These are phyloP conservation scores for Metschnikowia amazonensis DNA, from an alignment of 805 yeast genomes.

Conservation along the genomic window DNA sequence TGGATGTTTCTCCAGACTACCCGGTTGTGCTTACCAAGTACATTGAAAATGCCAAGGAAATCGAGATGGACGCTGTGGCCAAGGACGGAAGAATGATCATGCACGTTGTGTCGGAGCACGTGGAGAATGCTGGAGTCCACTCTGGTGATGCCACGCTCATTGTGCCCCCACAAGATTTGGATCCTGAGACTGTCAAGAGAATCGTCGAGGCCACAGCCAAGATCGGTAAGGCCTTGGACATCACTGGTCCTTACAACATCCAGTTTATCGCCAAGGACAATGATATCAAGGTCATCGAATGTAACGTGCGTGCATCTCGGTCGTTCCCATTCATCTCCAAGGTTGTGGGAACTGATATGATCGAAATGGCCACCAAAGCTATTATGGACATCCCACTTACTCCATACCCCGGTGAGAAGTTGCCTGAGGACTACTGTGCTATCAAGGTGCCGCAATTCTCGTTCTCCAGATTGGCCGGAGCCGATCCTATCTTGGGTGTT, in stretches of 20 bases:
- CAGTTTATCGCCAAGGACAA: conserved; percentile 95
- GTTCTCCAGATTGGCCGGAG: conserved; percentile 94
- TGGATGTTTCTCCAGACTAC: conserved; percentile 94
- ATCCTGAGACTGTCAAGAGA: conserved; percentile 84
- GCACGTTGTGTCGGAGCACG: conserved; percentile 98
- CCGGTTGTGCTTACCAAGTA: conserved; percentile 97
- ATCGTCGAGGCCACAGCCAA: conserved; percentile 95
- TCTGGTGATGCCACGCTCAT: conserved; percentile 98
- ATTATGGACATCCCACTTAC: conserved; percentile 81
- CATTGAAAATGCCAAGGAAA: conserved; percentile 95
- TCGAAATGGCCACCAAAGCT: conserved; percentile 96
- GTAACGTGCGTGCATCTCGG: conserved; percentile 99
- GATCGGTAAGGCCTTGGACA: conserved; percentile 90
- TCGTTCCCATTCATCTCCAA: conserved; percentile 98
- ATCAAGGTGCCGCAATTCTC: conserved; percentile 97
- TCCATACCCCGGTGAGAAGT: conserved; percentile 84
- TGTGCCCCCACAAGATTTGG: conserved; percentile 95
- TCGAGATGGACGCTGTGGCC: conserved; percentile 99
- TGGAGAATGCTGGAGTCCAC: conserved; percentile 98
- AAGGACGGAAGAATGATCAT: conserved; percentile 88
- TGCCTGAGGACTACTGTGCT: conserved; percentile 94
- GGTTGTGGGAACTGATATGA: conserved; percentile 93
- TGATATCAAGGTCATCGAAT: conserved; percentile 95
- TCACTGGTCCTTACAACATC: conserved; percentile 96
- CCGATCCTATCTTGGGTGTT: conserved; percentile 96